Base-by-base conservation (phyloP, 2,329 filamentous ascomycete genomes). In the Aspergillus sp. region DNA sequence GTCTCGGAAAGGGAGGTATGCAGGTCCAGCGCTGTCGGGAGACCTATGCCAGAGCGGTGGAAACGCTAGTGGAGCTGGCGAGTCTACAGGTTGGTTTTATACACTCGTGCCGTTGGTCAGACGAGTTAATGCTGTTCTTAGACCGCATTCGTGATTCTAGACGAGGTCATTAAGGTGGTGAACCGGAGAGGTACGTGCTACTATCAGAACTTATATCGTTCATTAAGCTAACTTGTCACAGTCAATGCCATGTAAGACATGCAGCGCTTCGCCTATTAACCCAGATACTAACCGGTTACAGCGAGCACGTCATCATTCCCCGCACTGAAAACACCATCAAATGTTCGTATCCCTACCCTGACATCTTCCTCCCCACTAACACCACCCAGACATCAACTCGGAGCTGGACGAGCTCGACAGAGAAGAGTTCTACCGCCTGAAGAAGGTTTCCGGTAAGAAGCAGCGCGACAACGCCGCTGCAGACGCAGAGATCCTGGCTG, bases 301-400 rank as follows among this genome's bases (percentile, higher is more conserved):
- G 78, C 70, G 80, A 82, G 67, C 80, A 82, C 67, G 80, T 99
- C 69, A 98, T 99, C 69, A 99, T 99, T 71, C 95, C 95, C 12
- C 86, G 95, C 67, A 99, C 95, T 13, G 95, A 99, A 77, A 99
- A 98, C 73, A 99, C 95, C n/a, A 99, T 99, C 82, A 97, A 97
- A 80, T 99, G 89, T 89, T 80, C 68, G 85, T 70, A 8, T 19
- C 50, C 15, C 23, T 15, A 10, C 21, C 17, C 19, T 13, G 4
- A 59, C 41, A 41, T 32, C n/a, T 10, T 60, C 62, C 51, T 63
- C 41, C 39, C 23, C 17, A 36, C 49, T 55, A 45, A 66, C 36
- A 13, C 19, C 13, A 15, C 19, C 5, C 60, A 90, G 88, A 98
- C 74, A 98, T 98, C 84, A 98, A 98, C 80, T 97, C 94, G 1